These are phyloP conservation scores for Aegilops bicornis DNA, from an alignment of 176 grass and related monocot genomes.

Conservation along the genomic window DNA sequence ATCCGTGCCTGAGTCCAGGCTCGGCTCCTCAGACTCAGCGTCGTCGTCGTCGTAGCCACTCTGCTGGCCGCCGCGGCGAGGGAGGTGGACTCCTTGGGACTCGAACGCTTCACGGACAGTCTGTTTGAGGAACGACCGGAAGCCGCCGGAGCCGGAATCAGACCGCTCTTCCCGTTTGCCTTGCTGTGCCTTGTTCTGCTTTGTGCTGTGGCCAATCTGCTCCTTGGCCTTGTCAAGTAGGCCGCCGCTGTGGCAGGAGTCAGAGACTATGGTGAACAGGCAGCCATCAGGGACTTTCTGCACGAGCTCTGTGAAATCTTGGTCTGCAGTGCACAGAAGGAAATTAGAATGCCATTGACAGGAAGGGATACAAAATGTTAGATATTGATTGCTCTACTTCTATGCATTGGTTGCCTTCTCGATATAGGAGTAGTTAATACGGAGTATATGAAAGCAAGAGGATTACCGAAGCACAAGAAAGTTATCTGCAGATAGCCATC, in stretches of 20 bases:
- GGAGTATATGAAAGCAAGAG: neutral
- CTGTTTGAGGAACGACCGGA: slow-evolving; percentile 37
- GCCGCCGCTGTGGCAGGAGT: slow-evolving; percentile 94
- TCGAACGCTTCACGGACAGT: slow-evolving; percentile 38
- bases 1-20: neutral
- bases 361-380: neutral
- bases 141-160: slow-evolving; percentile 22
- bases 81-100: slow-evolving; percentile 40
- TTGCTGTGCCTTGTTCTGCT: slow-evolving; percentile 25
- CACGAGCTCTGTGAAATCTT: slow-evolving; percentile 85
- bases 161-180: slow-evolving; percentile 15
- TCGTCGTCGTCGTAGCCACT: neutral
- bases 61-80: slow-evolving; percentile 15
- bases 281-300: slow-evolving; percentile 62
- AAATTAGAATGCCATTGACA: neutral
- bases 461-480: neutral
- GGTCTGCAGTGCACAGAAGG: slow-evolving; percentile 35
- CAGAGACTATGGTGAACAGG: slow-evolving; percentile 70
- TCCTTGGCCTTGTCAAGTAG: slow-evolving; percentile 82
- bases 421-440: too few relatives aligned
- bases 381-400: neutral
- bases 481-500: neutral
- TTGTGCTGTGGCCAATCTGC: slow-evolving; percentile 81
- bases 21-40: neutral
- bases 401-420: neutral